Evolutionary conservation across 1,284 basidiomycete genomes (phyloP).

Genomic region (Xerocomus tenax): DNA sequence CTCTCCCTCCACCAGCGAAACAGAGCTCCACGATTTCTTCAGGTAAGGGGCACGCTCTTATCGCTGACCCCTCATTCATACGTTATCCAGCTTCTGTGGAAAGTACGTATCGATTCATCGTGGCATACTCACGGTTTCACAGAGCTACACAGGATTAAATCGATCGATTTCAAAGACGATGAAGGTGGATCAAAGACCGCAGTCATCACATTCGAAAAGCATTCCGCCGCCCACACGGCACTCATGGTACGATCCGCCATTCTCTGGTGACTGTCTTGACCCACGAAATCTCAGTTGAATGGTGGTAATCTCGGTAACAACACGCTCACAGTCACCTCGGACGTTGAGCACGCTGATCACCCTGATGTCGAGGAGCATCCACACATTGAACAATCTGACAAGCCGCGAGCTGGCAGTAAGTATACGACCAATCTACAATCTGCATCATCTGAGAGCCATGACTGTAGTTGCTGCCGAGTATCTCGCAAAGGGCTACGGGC

Average conservation of each 20-base stretch:
- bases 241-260: slow-evolving; percentile 46
- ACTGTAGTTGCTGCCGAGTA: slow-evolving; percentile 76
- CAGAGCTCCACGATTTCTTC: slow-evolving; percentile 67
- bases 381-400: slow-evolving; percentile 66
- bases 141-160: slow-evolving; percentile 44
- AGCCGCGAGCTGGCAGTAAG: slow-evolving; percentile 72
- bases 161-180: slow-evolving; percentile 47
- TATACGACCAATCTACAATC: slow-evolving; percentile 1
- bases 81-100: slow-evolving; percentile 59
- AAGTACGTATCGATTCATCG: slow-evolving; percentile 38
- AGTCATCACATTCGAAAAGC: slow-evolving; percentile 64
- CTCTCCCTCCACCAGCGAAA: slow-evolving; percentile 49
- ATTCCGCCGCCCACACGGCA: slow-evolving; percentile 71
- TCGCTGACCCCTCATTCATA: slow-evolving; percentile 10
- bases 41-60: slow-evolving; percentile 40
- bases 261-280: background rate
- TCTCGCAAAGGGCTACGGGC: slow-evolving; percentile 75
- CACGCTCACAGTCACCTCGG: slow-evolving; percentile 55
- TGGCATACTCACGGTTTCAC: background rate
- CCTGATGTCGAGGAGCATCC: slow-evolving; percentile 39
- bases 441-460: background rate
- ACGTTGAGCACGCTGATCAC: slow-evolving; percentile 47
- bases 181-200: slow-evolving; percentile 36
- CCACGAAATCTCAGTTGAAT: slow-evolving; percentile 44
- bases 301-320: slow-evolving; percentile 62